Evolutionary conservation across 768 basidiomycete species (phyloP), one percentile per base, ranked within the genome.

Genomic region (Lactarius tabidus): DNA sequence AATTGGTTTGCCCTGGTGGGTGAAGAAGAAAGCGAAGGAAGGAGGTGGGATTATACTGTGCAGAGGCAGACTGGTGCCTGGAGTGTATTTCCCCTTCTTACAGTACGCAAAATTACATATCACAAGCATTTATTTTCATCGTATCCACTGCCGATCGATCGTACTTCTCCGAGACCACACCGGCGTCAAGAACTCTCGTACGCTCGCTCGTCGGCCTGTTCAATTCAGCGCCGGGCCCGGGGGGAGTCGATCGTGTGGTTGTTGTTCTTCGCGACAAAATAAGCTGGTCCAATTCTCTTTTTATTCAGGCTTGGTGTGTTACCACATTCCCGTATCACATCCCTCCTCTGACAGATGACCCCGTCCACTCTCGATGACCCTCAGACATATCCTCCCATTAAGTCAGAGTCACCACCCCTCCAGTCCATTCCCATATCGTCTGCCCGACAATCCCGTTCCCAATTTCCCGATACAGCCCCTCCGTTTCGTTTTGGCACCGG

Each of bases 401-500:
- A 69, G 62, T 63, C 63, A 9, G 68, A 69, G 59, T 68, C 67
- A 14, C 67, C 67, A 0, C 67, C 67, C 14, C 48, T 65, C 23
- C 59, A 26, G 39, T 55, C 60, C 18, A 51, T 65, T 43, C 38
- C 66, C 36, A 38, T 66, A 31, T 61, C 67, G 0, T 55, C 60
- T 9, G 28, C 45, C 29, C 41, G 53, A 5, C 67, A 66, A 10
- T 41, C 59, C 1, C 55, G 41, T 17, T 39, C 59, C 18, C 64
- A 54, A 2, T 28, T 61, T 35, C 1, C 43, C 2, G 31, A 67
- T 68, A 36, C 61, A 64, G 57, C 45, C 69, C 23, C 70, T 48
- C 54, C 60, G 64, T 57, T 70, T 68, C 64, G 66, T 63, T 70
- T 70, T 28, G 65, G 70, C 71, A 17, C 71, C 66, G 23, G 72